Evolutionary conservation across 805 yeast genomes (phyloP).

Genomic region (Trichomonascus vanleenenianus): DNA sequence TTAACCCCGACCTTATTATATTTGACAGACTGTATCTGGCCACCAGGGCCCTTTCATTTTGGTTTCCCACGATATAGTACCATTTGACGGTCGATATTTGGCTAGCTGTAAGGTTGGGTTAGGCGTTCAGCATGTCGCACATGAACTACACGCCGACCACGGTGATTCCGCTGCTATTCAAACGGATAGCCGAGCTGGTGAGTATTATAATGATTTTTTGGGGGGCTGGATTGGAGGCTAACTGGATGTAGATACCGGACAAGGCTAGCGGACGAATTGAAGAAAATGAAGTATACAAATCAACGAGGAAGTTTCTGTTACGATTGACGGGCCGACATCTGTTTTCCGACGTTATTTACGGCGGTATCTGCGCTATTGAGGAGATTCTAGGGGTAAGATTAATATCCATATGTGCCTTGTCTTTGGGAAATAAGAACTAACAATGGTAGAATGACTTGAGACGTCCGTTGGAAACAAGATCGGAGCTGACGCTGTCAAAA

Average conservation of each 20-base stretch:
- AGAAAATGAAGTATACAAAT: conserved; percentile 10
- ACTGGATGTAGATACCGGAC: conserved; percentile 11
- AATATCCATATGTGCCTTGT: neutral
- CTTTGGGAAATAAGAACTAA: neutral
- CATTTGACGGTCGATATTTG: too few species aligned
- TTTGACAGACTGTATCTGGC: too few species aligned
- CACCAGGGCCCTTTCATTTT: too few species aligned
- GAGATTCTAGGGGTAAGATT: conserved; percentile 10
- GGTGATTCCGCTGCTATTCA: conserved; percentile 11
- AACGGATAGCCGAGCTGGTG: conserved; percentile 11
- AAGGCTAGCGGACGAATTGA: conserved; percentile 12
- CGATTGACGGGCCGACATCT: conserved; percentile 12
- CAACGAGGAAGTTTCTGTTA: conserved; percentile 10
- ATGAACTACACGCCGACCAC: conserved; percentile 2
- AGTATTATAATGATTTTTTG: neutral
- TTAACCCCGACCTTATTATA: too few species aligned
- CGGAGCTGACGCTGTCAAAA: conserved; percentile 6
- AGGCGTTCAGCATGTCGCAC: too few species aligned
- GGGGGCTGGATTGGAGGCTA: neutral
- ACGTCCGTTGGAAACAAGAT: conserved; percentile 4
- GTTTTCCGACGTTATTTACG: conserved; percentile 12
- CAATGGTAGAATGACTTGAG: conserved; percentile 4
- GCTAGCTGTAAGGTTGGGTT: too few species aligned
- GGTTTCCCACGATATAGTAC: too few species aligned
- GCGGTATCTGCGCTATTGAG: conserved; percentile 8